Percentiles rank a stretch among this genome's conserved stretches.
These are phyloP conservation scores for Solanum appendiculatum DNA, from an alignment of 257 asterid species.

Conservation along the genomic window DNA sequence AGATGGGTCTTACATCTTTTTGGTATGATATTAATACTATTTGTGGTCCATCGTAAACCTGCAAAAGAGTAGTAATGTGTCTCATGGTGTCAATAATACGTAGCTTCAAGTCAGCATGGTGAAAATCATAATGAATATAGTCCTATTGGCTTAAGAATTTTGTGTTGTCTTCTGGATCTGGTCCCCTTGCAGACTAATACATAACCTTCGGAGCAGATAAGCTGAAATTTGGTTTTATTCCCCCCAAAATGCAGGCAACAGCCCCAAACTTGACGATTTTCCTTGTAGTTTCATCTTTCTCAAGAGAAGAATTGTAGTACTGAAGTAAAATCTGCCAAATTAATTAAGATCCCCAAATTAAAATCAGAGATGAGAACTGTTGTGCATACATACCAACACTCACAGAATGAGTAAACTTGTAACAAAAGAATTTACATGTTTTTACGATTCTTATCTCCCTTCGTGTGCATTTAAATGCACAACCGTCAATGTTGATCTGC, in stretches of 20 bases:
- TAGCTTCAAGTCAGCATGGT: too few relatives aligned
- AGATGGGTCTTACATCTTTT: too few relatives aligned
- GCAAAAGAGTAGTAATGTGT: too few relatives aligned
- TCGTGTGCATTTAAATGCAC: not conserved
- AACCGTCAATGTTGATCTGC: not conserved
- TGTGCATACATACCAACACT: not conserved
- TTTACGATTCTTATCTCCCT: not conserved
- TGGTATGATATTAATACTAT: too few relatives aligned
- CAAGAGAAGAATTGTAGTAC: conserved; percentile 73
- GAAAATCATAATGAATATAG: too few relatives aligned
- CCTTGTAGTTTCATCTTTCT: conserved; percentile 39
- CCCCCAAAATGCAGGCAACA: conserved; percentile 76
- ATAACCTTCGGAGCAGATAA: conserved; percentile 75
- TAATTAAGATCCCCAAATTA: not conserved
- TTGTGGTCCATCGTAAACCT: too few relatives aligned
- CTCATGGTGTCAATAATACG: too few relatives aligned
- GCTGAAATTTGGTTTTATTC: conserved; percentile 69
- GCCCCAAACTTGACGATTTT: conserved; percentile 67
- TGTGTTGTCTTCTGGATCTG: conserved; percentile 91
- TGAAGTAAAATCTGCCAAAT: conserved; percentile 56
- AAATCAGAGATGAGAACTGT: not conserved
- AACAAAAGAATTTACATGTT: not conserved
- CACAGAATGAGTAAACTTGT: not conserved
- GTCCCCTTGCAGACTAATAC: conserved; percentile 97
- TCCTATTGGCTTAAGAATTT: too few relatives aligned